Conservation (phyloP, 2,329 filamentous ascomycete genomes). For the Fusarium tricinctum region DNA sequence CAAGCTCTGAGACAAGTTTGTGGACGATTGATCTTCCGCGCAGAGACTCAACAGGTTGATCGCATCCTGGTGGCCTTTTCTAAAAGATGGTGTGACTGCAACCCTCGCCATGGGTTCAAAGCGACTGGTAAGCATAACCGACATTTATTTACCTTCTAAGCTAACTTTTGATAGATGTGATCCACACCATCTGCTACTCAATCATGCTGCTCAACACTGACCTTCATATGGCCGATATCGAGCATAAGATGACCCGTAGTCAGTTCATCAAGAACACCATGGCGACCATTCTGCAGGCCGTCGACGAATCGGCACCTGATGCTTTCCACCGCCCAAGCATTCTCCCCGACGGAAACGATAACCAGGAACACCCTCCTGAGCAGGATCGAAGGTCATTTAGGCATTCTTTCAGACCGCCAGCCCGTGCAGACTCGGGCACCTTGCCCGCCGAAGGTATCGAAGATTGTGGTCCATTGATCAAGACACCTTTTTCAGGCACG, state of each 20-base stretch:
- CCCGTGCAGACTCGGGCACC: constrained; percentile 60
- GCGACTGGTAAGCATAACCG: constrained; percentile 73
- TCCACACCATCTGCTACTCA: constrained; percentile 97
- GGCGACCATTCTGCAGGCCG: constrained; percentile 84
- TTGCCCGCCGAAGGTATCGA: constrained; percentile 55
- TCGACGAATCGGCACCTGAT: constrained; percentile 78
- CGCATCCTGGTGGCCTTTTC: constrained; percentile 92
- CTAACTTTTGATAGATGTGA: constrained; percentile 76
- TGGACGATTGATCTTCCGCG: constrained; percentile 83
- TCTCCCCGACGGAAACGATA: constrained; percentile 62
- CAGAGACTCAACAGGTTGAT: constrained; percentile 97
- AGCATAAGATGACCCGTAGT: constrained; percentile 93
- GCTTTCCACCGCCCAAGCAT: constrained; percentile 73
- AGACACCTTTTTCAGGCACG: constrained; percentile 79
- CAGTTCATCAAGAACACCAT: constrained; percentile 98
- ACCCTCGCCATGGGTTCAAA: constrained; percentile 93
- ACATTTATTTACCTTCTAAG: constrained; percentile 15
- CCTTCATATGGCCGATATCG: constrained; percentile 93
- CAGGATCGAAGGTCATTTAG: constrained; percentile 59
- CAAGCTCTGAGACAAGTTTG: constrained; percentile 84
- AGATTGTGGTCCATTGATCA: constrained; percentile 82
- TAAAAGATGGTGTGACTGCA: constrained; percentile 92
- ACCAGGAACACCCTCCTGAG: constrained; percentile 54
- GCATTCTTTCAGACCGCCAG: constrained; percentile 66
- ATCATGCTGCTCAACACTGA: constrained; percentile 96